Percentiles rank a stretch among this genome's conserved stretches.
phyloP scores from a whole-genome alignment of 768 basidiomycete species.

The Favolaschia claudopus region DNA sequence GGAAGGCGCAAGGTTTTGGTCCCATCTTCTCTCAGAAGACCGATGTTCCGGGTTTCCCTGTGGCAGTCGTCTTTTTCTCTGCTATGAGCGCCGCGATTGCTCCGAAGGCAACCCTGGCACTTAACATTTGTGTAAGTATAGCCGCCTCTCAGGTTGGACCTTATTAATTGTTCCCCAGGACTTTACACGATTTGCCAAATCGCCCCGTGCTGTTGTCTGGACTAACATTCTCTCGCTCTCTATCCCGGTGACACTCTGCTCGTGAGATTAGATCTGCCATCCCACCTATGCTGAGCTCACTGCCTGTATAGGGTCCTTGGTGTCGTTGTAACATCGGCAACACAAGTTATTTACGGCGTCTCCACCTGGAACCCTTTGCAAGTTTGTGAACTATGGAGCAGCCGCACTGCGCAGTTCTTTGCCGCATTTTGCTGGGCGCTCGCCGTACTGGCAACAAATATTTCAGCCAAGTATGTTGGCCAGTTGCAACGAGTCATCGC shows the following conservation, averaged over 20 bases:
- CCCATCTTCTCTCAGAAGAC: constrained; percentile 27
- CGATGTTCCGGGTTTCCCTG: constrained; percentile 13
- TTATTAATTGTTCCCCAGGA: constrained; percentile 12
- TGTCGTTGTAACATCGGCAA: constrained; percentile 68
- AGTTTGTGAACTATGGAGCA: constrained; percentile 68
- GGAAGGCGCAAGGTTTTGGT: constrained; percentile 28
- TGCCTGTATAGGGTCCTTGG: constrained; percentile 44
- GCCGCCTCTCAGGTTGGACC: neutral
- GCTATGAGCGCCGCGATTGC: constrained; percentile 30
- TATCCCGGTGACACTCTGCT: constrained; percentile 28
- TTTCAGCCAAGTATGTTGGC: constrained; percentile 24
- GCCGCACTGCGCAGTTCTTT: constrained; percentile 72
- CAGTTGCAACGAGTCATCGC: neutral
- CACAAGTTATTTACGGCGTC: constrained; percentile 60
- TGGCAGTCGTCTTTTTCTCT: constrained; percentile 24
- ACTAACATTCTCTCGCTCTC: constrained; percentile 28
- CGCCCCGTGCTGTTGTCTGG: constrained; percentile 25
- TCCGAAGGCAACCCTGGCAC: constrained; percentile 29
- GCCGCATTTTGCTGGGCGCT: constrained; percentile 42
- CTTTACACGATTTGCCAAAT: constrained; percentile 32
- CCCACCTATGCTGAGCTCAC: too few species aligned
- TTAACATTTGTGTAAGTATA: constrained; percentile 27
- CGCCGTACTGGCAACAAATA: constrained; percentile 25
- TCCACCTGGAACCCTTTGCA: constrained; percentile 32
- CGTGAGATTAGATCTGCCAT: constrained; percentile 10